Evolutionary conservation across 441 rosid species (phyloP).

Genomic region (Hura crepitans): DNA sequence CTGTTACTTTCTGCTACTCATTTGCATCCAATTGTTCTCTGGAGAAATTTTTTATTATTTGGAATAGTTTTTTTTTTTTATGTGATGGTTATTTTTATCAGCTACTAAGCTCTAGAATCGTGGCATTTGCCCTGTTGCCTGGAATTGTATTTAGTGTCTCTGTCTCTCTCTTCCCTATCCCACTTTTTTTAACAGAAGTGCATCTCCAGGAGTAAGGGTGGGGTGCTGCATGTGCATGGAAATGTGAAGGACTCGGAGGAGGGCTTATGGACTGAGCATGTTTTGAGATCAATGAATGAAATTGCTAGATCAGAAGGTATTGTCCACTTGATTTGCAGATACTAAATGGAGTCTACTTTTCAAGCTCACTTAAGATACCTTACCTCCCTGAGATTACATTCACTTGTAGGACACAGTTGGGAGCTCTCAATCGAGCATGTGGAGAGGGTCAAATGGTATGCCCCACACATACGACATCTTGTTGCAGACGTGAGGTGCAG

Average conservation of each 20-base stretch:
- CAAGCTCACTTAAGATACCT: not conserved
- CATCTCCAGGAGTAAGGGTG: constrained; percentile 68
- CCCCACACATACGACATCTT: constrained; percentile 86
- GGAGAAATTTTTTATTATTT: not conserved
- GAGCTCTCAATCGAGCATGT: constrained; percentile 61
- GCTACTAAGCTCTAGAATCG: not conserved
- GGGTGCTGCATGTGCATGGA: constrained; percentile 72
- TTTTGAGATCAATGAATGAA: constrained; percentile 46
- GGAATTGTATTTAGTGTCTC: not conserved
- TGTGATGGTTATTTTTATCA: not conserved
- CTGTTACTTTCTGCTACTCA: not conserved
- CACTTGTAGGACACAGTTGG: constrained; percentile 61
- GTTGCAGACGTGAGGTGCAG: constrained; percentile 77
- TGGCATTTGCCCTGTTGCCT: not conserved
- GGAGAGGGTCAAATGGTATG: constrained; percentile 93
- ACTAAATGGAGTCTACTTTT: not conserved
- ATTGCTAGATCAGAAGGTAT: constrained; percentile 75
- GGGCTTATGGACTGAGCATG: constrained; percentile 53
- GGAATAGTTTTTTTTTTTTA: not conserved
- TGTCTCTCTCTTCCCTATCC: not conserved
- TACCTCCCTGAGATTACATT: not conserved
- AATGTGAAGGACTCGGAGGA: constrained; percentile 76
- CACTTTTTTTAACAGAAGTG: constrained; percentile 1
- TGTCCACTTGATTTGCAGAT: not conserved
- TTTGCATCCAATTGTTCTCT: not conserved